A percentile compares a stretch with the other conserved stretches of the same genome.
Evolutionary conservation across 208 protist species (phyloP).

Genomic region (Porcisia deanei): DNA sequence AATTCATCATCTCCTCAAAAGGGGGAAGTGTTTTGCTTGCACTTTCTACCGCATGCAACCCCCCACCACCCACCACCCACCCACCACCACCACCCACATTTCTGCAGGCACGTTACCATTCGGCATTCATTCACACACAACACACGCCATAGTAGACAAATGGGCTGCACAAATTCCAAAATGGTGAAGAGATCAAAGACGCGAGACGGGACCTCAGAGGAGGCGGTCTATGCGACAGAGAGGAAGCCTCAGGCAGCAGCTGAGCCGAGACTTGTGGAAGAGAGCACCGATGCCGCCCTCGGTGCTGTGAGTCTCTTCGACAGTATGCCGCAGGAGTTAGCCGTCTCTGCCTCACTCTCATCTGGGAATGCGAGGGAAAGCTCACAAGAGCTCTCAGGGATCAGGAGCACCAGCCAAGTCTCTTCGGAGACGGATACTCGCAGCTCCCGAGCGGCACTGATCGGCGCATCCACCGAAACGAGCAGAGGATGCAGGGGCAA

Average conservation of each 20-base stretch:
- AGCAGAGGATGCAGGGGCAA: background rate
- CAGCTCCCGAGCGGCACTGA: background rate
- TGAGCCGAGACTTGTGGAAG: background rate
- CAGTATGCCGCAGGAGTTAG: background rate
- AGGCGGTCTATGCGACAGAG: constrained; percentile 11
- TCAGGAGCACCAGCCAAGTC: background rate
- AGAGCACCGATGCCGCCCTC: background rate
- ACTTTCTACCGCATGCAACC: background rate
- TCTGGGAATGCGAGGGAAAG: background rate
- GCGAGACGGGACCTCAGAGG: constrained; percentile 9
- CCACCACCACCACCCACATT: background rate
- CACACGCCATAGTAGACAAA: background rate
- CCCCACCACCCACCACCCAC: background rate
- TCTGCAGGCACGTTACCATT: background rate
- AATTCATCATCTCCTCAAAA: background rate
- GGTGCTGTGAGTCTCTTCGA: background rate
- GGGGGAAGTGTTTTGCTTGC: background rate
- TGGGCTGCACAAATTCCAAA: constrained; percentile 26
- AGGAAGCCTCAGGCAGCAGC: constrained; percentile 13
- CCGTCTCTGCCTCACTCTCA: background rate
- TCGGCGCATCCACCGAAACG: background rate
- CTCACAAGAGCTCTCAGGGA: background rate
- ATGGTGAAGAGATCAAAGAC: constrained; percentile 6
- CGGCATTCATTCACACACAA: background rate
- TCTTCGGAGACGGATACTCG: background rate